Conservation (phyloP, 2,329 filamentous ascomycete genomes). For the Fusarium dlaminii region DNA sequence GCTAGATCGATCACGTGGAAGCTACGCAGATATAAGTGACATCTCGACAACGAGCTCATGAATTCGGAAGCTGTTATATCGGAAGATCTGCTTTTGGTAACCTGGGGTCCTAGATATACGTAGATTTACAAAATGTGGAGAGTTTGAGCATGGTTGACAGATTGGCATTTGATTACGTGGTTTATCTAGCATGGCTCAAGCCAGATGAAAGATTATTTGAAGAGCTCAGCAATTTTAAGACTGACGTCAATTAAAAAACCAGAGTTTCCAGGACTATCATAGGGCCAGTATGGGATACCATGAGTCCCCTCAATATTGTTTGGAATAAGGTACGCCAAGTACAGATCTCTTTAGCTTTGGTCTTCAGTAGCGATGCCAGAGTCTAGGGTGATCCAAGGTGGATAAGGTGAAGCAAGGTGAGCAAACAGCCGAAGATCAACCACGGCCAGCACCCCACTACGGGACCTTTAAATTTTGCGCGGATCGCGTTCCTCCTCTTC, state of each 20-base stretch:
- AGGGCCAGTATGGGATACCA: rapidly evolving
- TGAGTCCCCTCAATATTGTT: no score
- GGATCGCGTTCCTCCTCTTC: constrained; percentile 41
- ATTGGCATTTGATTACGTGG: rapidly evolving
- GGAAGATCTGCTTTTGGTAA: rapidly evolving
- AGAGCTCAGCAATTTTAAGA: rapidly evolving
- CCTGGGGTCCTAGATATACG: rapidly evolving
- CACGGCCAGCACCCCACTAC: constrained; percentile 37
- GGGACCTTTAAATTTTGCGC: constrained; percentile 50
- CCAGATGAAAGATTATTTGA: rapidly evolving
- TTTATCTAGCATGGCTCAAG: rapidly evolving
- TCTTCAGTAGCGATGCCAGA: background rate
- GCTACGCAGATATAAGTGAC: background rate
- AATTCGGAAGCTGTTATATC: rapidly evolving
- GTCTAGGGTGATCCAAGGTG: background rate
- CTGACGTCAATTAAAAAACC: background rate
- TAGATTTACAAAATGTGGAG: rapidly evolving
- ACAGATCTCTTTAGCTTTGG: background rate
- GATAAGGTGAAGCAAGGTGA: background rate
- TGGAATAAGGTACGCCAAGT: no score
- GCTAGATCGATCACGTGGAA: constrained; percentile 19
- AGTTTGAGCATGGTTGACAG: rapidly evolving
- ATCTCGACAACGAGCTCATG: rapidly evolving
- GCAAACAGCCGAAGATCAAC: constrained; percentile 42
- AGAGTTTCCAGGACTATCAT: background rate